Conservation (phyloP, 2,329 filamentous ascomycete genomes). For the Ilyonectria robusta region DNA sequence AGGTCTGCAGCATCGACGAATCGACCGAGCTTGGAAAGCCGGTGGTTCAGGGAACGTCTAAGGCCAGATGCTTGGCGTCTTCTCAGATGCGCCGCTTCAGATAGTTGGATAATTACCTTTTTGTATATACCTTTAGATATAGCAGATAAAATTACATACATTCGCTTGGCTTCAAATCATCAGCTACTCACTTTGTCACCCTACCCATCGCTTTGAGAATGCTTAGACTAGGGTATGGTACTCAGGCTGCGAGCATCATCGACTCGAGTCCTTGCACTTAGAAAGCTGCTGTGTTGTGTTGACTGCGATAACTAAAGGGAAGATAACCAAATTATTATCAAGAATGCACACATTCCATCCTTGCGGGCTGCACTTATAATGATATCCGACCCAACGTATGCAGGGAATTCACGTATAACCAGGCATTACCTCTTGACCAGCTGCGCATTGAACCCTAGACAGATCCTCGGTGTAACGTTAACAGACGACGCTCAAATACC, state of each 20-base stretch:
- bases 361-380: background rate
- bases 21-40: constrained; percentile 55
- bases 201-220: background rate
- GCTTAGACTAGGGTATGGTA: background rate
- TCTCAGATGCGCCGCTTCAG: background rate
- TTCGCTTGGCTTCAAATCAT: background rate
- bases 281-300: no score
- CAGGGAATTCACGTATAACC: background rate
- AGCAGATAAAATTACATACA: background rate
- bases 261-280: no score
- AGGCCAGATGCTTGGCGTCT: constrained; percentile 2
- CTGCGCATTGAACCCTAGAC: background rate
- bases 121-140: constrained; percentile 1
- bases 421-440: background rate
- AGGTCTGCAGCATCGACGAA: constrained; percentile 44
- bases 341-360: background rate
- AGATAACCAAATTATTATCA: background rate
- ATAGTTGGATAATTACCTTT: background rate
- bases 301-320: no score
- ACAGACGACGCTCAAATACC: background rate
- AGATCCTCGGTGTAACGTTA: background rate
- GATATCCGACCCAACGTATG: background rate
- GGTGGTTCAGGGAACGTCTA: constrained; percentile 45
- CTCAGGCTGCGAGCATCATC: background rate
- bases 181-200: background rate